Conservation (phyloP, 148 eudicot species). For the Vaccinium corymbosum region DNA sequence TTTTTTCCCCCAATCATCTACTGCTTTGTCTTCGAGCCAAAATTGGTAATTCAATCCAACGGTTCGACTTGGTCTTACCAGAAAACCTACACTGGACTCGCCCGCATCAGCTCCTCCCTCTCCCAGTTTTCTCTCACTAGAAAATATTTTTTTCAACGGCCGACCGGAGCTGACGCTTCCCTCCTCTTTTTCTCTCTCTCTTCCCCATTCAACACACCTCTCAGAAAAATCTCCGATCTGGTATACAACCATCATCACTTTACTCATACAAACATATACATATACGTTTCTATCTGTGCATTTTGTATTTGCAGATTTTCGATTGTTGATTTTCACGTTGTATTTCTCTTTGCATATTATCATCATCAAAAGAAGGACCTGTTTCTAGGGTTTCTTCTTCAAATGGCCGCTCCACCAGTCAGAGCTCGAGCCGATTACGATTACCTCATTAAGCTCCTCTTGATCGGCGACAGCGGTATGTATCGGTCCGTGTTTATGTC, state of each 20-base stretch:
- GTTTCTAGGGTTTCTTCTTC: conserved; percentile 25
- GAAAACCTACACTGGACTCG: not conserved
- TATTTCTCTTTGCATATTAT: not conserved
- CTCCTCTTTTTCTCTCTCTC: conserved; percentile 9
- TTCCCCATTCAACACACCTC: not conserved
- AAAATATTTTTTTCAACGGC: conserved; percentile 20
- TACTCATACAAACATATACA: not conserved
- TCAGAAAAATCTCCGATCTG: conserved; percentile 14
- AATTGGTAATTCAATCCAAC: not conserved
- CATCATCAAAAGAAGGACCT: not conserved
- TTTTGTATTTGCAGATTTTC: not conserved
- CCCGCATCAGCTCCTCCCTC: not conserved
- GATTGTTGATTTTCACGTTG: not conserved
- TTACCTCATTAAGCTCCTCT: conserved; percentile 56
- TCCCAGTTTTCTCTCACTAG: not conserved
- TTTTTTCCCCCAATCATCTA: no score
- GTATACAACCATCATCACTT: not conserved
- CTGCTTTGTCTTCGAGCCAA: no score
- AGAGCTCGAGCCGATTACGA: conserved; percentile 68
- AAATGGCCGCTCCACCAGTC: conserved; percentile 69
- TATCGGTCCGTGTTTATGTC: not conserved
- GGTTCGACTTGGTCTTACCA: not conserved
- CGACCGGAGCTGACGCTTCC: conserved; percentile 23
- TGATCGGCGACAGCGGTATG: conserved; percentile 64
- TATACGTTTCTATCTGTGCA: not conserved